A percentile compares a stretch with the other conserved stretches of the same genome.
Evolutionary conservation across 441 rosid species (phyloP).

Genomic region (Eutrema salsugineum): DNA sequence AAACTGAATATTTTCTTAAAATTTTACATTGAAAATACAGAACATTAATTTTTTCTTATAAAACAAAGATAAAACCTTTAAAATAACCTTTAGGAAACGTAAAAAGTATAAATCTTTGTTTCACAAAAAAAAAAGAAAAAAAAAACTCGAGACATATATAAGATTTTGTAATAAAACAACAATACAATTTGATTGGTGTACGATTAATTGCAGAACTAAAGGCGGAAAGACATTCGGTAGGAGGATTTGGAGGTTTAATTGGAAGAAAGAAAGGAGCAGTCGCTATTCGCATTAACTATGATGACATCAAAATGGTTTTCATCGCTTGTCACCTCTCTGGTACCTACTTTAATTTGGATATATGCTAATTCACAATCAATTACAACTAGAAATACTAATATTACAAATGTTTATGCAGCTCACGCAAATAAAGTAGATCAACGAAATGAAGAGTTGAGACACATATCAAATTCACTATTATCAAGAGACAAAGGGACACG

Average conservation of each 20-base stretch:
- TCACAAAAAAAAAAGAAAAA: too few species aligned
- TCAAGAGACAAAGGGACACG: slow-evolving; percentile 37
- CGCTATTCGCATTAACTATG: slow-evolving; percentile 52
- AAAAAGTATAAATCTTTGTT: too few species aligned
- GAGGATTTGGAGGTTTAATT: slow-evolving; percentile 64
- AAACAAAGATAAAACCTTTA: too few species aligned
- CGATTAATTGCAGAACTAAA: slow-evolving; percentile 40
- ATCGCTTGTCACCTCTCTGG: slow-evolving; percentile 81
- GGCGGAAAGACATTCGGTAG: slow-evolving; percentile 54
- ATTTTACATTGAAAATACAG: too few species aligned
- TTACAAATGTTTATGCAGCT: slow-evolving; percentile 37
- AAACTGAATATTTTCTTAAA: too few species aligned
- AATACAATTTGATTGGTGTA: background rate
- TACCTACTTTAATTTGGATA: slow-evolving; percentile 5
- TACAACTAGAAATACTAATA: background rate
- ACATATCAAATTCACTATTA: slow-evolving; percentile 53
- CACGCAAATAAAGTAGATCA: slow-evolving; percentile 63
- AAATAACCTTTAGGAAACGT: too few species aligned
- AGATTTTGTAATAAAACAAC: background rate
- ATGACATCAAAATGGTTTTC: slow-evolving; percentile 57
- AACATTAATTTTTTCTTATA: accelerated
- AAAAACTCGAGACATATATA: background rate
- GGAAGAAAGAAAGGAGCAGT: slow-evolving; percentile 79
- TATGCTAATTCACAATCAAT: background rate
- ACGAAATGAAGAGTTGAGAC: slow-evolving; percentile 50